phyloP scores from a whole-genome alignment of 805 yeast species.

The Nakazawaea siamensis region DNA sequence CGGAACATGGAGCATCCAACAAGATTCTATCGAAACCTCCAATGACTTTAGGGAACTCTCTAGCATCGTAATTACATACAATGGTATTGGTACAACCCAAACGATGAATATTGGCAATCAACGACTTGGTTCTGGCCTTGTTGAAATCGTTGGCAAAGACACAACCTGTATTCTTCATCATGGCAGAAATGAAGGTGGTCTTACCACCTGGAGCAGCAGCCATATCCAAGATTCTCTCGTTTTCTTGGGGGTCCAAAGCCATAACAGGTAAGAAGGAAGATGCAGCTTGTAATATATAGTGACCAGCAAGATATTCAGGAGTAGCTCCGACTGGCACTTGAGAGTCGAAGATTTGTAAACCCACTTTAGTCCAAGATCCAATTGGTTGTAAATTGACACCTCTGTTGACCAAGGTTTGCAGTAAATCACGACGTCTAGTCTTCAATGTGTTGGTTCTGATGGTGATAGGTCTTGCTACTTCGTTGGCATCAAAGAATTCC shows the following conservation, averaged over 20 bases:
- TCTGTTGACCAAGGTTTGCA: conserved; percentile 88
- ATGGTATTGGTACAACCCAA: conserved; percentile 94
- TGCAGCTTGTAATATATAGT: conserved; percentile 96
- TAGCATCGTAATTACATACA: conserved; percentile 95
- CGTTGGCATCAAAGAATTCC: conserved; percentile 98
- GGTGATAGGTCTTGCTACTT: conserved; percentile 91
- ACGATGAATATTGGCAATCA: conserved; percentile 96
- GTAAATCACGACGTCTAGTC: conserved; percentile 92
- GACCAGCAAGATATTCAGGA: conserved; percentile 97
- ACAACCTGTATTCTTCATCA: conserved; percentile 97
- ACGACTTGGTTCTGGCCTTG: conserved; percentile 91
- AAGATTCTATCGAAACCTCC: conserved; percentile 96
- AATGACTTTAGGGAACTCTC: conserved; percentile 95
- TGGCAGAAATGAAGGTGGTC: conserved; percentile 87
- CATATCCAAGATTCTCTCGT: conserved; percentile 95
- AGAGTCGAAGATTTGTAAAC: conserved; percentile 93
- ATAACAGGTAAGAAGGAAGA: conserved; percentile 95
- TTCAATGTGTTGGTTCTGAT: conserved; percentile 95
- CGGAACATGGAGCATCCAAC: conserved; percentile 98
- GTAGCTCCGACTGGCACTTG: conserved; percentile 99
- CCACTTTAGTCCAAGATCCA: conserved; percentile 97
- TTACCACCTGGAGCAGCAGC: conserved; percentile 99
- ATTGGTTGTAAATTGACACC: conserved; percentile 97
- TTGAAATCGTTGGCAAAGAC: conserved; percentile 96
- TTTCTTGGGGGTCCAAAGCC: conserved; percentile 97